Evolutionary conservation across 1,284 basidiomycete genomes (phyloP), one percentile per base, ranked within the genome.

Genomic region (Ustilago hordei): DNA sequence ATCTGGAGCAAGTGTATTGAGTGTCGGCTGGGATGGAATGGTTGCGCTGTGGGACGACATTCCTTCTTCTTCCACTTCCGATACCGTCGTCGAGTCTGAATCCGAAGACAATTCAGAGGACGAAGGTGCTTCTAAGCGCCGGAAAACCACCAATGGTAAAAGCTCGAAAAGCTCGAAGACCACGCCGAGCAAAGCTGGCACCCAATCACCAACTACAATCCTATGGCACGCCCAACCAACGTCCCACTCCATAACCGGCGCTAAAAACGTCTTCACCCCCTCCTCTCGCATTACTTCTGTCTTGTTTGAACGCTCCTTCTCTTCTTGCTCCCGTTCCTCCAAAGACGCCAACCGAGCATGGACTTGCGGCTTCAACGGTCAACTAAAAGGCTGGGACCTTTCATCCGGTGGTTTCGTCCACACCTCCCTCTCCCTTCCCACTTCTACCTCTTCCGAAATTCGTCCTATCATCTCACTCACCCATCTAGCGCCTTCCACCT

Each of bases 21-120:
- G 73, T 38, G 82, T 71, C 9, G 80, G 75, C 1, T 85, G 84
- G 84, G 82, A 85, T 57, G 84, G 82, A 28, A 54, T 77, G 12
- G 60, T 85, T 17, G 78, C 80, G 6, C 41, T 85, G 1, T 85
- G 84, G 84, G 78, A 81, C 31, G 74, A 78, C 45, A 34, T 70
- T 1, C 39, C 32, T 53, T 53, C 50, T 5, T 38, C 32, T 47
- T 52, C 56, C 19, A 38, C 47, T 13, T 5, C 31, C 19, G 35
- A 58, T 5, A 45, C 28, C 19, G 7, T 50, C n/a, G 7, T 50
- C 28, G 58, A 68, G 7, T 53, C 59, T 3, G 57, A 69, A 23
- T 59, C 31, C 23, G 59, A 65, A 23, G 23, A 56, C 19, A 65
- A 73, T 35, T 45, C 65, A 4, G 64, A 64, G 0, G 65, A 79